phyloP scores from a whole-genome alignment of 345 rosid genomes.

The Mangifera indica region DNA sequence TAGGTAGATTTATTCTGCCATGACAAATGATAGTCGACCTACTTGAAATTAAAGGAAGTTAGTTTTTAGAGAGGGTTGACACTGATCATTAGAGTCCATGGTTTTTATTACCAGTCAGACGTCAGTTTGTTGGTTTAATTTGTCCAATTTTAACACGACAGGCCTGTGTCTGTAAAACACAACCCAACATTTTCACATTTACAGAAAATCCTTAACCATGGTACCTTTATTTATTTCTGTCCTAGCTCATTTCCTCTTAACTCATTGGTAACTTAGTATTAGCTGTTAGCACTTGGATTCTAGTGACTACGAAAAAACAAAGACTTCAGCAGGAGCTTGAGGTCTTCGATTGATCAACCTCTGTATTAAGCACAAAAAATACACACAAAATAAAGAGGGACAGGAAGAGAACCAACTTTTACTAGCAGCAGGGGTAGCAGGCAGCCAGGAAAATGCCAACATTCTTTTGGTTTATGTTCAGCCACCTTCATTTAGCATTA shows the following conservation, averaged over 20 bases:
- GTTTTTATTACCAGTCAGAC: background rate
- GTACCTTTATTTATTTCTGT: background rate
- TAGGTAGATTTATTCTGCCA: background rate
- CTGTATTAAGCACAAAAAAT: background rate
- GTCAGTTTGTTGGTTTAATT: background rate
- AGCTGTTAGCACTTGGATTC: background rate
- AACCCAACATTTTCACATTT: background rate
- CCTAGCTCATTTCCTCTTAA: background rate
- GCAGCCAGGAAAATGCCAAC: background rate
- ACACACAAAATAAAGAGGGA: too few relatives aligned
- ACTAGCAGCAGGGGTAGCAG: background rate
- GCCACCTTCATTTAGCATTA: background rate
- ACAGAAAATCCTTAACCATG: background rate
- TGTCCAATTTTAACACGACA: too few relatives aligned
- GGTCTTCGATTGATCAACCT: background rate
- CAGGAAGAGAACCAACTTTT: background rate
- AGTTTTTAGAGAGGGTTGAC: background rate
- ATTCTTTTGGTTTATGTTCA: background rate
- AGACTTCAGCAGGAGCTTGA: background rate
- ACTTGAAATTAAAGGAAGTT: too few relatives aligned
- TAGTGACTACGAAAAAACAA: background rate
- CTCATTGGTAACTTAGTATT: background rate
- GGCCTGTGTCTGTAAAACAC: too few relatives aligned
- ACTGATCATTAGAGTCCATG: background rate
- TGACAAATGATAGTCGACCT: background rate